A percentile compares a stretch with the other conserved stretches of the same genome.
Evolutionary conservation across 2,329 filamentous ascomycete species (phyloP).

Genomic region (Lecanoromycetidae sp.): DNA sequence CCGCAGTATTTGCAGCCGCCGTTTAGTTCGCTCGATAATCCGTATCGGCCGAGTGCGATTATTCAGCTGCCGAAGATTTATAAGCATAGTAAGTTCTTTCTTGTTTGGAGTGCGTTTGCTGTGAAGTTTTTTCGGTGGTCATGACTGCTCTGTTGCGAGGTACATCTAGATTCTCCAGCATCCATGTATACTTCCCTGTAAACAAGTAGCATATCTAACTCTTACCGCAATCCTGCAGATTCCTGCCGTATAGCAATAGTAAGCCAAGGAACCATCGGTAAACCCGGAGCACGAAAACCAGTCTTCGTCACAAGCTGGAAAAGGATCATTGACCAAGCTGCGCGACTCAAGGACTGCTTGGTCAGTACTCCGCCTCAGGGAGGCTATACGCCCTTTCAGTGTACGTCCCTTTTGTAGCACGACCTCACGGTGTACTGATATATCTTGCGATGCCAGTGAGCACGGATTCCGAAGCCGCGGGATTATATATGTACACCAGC

Average conservation of each 20-base stretch:
- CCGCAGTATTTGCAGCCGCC: background rate
- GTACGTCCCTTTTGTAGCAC: background rate
- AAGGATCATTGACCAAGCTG: background rate
- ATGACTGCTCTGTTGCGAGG: too few species aligned
- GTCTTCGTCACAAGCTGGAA: background rate
- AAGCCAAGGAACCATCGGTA: background rate
- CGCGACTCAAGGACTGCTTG: background rate
- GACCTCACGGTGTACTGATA: background rate
- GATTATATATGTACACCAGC: background rate
- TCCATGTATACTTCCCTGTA: background rate
- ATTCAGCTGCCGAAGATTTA: constrained; percentile 1
- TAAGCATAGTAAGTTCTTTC: background rate
- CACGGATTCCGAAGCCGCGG: background rate
- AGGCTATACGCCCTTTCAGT: background rate
- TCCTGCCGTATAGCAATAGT: constrained; percentile 2
- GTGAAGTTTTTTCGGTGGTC: background rate
- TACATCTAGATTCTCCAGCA: background rate
- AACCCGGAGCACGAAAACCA: background rate
- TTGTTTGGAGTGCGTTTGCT: background rate
- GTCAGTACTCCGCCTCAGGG: background rate
- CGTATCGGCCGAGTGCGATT: background rate
- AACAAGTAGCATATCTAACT: background rate
- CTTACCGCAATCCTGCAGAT: background rate
- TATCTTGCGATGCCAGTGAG: background rate
- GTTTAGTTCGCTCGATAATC: background rate